Evolutionary conservation across 371 early-diverging fungal species (phyloP).

Genomic region (Mucor irregularis): DNA sequence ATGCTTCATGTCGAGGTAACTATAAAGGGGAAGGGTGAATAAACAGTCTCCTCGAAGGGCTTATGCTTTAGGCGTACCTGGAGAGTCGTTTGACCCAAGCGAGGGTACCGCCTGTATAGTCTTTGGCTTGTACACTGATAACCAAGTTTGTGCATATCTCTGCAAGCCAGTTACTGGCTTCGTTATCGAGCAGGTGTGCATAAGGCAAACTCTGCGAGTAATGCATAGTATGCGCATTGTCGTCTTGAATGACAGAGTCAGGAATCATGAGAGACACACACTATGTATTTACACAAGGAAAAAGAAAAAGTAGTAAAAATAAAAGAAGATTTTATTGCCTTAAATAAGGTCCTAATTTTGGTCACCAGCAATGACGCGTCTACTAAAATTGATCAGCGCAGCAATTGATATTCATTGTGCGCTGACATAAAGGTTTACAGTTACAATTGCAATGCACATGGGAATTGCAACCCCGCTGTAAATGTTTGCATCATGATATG

Average conservation of each 20-base stretch:
- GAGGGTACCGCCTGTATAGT: conserved; percentile 60
- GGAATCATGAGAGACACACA: no score
- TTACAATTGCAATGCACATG: no score
- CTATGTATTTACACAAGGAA: no score
- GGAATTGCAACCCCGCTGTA: no score
- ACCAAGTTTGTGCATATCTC: conserved; percentile 56
- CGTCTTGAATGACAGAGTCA: conserved; percentile 41
- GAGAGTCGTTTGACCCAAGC: conserved; percentile 61
- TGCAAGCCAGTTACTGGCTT: conserved; percentile 57
- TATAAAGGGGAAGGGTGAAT: conserved; percentile 9
- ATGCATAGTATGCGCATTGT: conserved; percentile 41
- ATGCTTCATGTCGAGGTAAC: conserved; percentile 71
- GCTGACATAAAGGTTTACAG: no score
- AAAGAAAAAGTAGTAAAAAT: conserved; percentile 1
- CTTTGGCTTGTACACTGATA: conserved; percentile 53
- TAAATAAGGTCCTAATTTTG: neutral
- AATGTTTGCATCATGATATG: no score
- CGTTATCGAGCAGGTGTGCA: conserved; percentile 47
- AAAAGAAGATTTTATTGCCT: neutral
- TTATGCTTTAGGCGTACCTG: conserved; percentile 37
- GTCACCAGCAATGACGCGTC: conserved; percentile 6
- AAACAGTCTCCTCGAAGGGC: neutral
- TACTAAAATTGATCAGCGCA: no score
- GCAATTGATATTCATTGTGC: no score
- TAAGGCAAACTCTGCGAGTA: conserved; percentile 59